Percentiles rank a stretch among this genome's conserved stretches.
phyloP scores from a whole-genome alignment of 2,329 filamentous ascomycete species.

The Arthrobotrys musiformis region DNA sequence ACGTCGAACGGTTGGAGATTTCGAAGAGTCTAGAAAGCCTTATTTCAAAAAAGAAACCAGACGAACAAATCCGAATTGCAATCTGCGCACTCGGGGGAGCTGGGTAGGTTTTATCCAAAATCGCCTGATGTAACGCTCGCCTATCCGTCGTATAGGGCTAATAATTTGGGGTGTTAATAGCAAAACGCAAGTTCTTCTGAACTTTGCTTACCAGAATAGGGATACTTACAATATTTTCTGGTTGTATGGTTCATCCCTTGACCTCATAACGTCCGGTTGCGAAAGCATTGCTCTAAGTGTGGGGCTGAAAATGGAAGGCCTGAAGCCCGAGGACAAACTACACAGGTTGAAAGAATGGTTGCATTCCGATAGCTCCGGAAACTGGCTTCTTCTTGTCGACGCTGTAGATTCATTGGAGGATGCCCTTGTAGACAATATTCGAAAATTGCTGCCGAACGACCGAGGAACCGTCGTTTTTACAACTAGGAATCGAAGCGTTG shows the following conservation, averaged over 20 bases:
- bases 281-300: neutral
- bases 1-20: neutral
- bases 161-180: no score
- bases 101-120: neutral
- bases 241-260: neutral
- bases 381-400: constrained; percentile 52
- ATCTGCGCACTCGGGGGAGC: neutral
- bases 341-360: constrained; percentile 29
- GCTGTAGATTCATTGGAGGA: constrained; percentile 37
- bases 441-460: constrained; percentile 10
- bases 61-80: neutral
- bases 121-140: no score
- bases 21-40: neutral
- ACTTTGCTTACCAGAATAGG: neutral
- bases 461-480: constrained; percentile 40
- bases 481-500: constrained; percentile 6
- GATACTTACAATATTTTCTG: neutral
- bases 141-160: no score
- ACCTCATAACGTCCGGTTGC: neutral
- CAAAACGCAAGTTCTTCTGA: neutral
- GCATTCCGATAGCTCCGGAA: constrained; percentile 6
- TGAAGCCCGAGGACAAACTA: neutral
- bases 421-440: neutral
- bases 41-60: neutral
- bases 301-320: neutral